Base-by-base conservation (phyloP, 257 asterid species). In the Verbena officinalis region DNA sequence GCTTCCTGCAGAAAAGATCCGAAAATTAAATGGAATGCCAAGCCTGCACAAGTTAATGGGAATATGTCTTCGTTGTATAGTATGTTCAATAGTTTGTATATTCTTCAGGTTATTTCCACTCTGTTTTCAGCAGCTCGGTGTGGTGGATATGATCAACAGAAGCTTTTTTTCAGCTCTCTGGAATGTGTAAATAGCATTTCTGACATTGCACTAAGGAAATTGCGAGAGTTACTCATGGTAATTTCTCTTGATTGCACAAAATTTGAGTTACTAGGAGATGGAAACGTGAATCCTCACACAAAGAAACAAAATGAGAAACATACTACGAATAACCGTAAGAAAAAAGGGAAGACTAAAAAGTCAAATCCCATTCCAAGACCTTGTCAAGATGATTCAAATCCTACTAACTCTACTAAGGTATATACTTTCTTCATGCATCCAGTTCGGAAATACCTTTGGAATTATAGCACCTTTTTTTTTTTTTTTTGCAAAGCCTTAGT, bases 171-270 rank as follows among this genome's bases (percentile, higher is more conserved):
- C 79, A 94, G 95, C 70, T 83, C 97, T 62, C 69, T 94, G 84
- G 88, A 77, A 70, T 63, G 84, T 80, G 84, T 87, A 73, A 80
- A 79, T 79, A 84, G 86, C 59, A 74, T 90, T 65, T 76, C 92
- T 73, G 99, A 94, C 75, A 67, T 81, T 65, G 65, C 86, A 71
- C 73, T 86, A 48, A 75, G 95, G 81, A 88, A 84, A 71, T 49
- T 90, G 75, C 94, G 99, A 68, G 97, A 80, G 51, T 55, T 88
- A 50, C 89, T 94, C 64, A 83, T 90, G 95, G 78, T 78, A 76
- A 64, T 90, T 76, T 94, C 97, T 1, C 96, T 87, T 66, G 96
- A 94, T 78, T 94, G 90, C 74, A 88, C 99, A 59, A 94, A 86
- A 75, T 58, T 77, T 71, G 99, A 94, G 89, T 83, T 94, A 68